Evolutionary conservation across 306 rosid genomes (phyloP).

Genomic region (Prunus persica): DNA sequence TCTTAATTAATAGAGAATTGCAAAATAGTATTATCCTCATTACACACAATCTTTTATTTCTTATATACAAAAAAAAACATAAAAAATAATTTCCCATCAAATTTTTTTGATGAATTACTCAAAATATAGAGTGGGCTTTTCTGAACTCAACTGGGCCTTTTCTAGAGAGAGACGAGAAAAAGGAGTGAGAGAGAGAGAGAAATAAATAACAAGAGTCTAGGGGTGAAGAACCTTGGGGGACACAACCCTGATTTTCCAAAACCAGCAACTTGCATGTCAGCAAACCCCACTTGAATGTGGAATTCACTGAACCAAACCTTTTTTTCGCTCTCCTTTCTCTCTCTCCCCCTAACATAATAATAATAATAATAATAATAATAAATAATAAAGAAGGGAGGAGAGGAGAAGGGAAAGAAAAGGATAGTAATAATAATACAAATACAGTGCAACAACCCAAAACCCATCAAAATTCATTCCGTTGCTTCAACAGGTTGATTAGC

Average conservation of each 20-base stretch:
- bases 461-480: slow-evolving; percentile 21
- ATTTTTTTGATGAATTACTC: too few species aligned
- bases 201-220: slow-evolving; percentile 14
- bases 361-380: background rate
- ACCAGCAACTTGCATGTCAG: slow-evolving; percentile 35
- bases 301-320: slow-evolving; percentile 43
- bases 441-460: slow-evolving; percentile 19
- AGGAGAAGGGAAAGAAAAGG: background rate
- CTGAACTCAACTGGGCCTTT: background rate
- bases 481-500: background rate
- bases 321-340: background rate
- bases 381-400: background rate
- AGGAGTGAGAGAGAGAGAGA: background rate
- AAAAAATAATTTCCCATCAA: too few species aligned
- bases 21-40: too few species aligned
- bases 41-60: too few species aligned
- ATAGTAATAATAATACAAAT: slow-evolving; percentile 8
- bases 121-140: too few species aligned
- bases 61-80: too few species aligned
- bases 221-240: slow-evolving; percentile 54
- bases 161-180: background rate
- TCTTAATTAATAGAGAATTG: fast-evolving
- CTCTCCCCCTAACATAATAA: background rate
- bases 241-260: slow-evolving; percentile 34
- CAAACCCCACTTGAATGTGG: slow-evolving; percentile 35